Percentiles rank a stretch among this genome's conserved stretches.
Evolutionary conservation across 768 basidiomycete species (phyloP).

Genomic region (Phylloporus scabripes): DNA sequence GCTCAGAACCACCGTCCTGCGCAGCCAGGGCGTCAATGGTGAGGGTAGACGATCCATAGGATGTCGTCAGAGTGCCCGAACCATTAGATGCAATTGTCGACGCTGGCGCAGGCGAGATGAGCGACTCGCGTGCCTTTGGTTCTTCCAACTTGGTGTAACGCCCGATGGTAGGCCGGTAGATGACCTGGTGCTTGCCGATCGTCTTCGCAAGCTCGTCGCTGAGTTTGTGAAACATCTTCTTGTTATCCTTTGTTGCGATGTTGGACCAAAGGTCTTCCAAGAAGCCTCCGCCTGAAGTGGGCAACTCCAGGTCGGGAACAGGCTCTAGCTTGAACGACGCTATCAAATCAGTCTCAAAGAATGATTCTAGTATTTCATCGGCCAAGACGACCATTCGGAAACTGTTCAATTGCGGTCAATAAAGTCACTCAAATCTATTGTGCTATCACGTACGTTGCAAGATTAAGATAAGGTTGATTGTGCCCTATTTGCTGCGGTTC

Average conservation of each 20-base stretch:
- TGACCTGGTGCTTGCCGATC: constrained; percentile 87
- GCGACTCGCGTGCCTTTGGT: constrained; percentile 81
- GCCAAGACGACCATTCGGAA: constrained; percentile 99
- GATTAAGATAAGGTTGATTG: constrained; percentile 89
- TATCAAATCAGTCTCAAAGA: constrained; percentile 91
- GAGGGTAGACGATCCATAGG: constrained; percentile 42
- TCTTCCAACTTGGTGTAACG: constrained; percentile 81
- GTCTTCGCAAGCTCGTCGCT: constrained; percentile 94
- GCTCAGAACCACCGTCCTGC: constrained; percentile 18
- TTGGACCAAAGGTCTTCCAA: constrained; percentile 84
- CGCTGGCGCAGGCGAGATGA: constrained; percentile 66
- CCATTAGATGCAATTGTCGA: constrained; percentile 41
- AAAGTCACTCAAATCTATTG: constrained; percentile 1
- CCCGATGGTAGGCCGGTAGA: constrained; percentile 79
- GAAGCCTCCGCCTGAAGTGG: constrained; percentile 53
- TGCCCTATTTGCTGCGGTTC: constrained; percentile 50
- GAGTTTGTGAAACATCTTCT: constrained; percentile 87
- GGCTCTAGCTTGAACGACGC: constrained; percentile 79
- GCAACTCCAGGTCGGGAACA: constrained; percentile 61
- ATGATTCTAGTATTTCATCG: constrained; percentile 92
- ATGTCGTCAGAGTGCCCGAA: constrained; percentile 22
- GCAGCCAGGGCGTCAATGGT: constrained; percentile 38
- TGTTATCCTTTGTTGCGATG: constrained; percentile 88
- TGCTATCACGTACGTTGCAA: constrained; percentile 59
- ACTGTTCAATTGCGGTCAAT: constrained; percentile 34